These are phyloP conservation scores for Pseudofabraea citricarpa DNA, from an alignment of 2,329 filamentous ascomycete species.

Conservation along the genomic window DNA sequence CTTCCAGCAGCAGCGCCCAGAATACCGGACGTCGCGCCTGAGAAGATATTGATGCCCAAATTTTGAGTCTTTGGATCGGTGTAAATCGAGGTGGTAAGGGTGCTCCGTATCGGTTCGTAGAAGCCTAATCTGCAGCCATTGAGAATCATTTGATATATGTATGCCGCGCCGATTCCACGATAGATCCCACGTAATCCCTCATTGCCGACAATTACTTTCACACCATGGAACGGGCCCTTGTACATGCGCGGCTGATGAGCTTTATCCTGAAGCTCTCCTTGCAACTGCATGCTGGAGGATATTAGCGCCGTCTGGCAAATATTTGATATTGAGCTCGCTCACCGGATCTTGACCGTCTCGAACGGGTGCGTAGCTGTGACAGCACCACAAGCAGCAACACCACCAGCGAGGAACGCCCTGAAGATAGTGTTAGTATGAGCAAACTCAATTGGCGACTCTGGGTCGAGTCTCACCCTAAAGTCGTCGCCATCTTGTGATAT, in stretches of 20 bases:
- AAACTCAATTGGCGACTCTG: neutral
- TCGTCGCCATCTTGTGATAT: slow-evolving; percentile 49
- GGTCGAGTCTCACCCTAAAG: slow-evolving; percentile 35
- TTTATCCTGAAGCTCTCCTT: slow-evolving; percentile 89
- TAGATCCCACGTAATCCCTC: slow-evolving; percentile 84
- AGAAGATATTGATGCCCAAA: slow-evolving; percentile 87
- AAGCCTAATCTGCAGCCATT: slow-evolving; percentile 96
- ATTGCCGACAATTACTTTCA: slow-evolving; percentile 83
- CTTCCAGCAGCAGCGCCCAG: slow-evolving; percentile 90
- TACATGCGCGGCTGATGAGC: slow-evolving; percentile 83
- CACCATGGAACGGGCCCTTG: slow-evolving; percentile 84
- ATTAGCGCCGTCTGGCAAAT: too few relatives aligned
- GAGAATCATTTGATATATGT: slow-evolving; percentile 92
- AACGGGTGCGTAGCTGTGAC: slow-evolving; percentile 97
- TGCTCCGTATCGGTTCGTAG: slow-evolving; percentile 87
- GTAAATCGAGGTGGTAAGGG: slow-evolving; percentile 65
- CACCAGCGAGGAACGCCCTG: slow-evolving; percentile 87
- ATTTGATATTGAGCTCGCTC: slow-evolving; percentile 33
- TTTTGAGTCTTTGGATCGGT: slow-evolving; percentile 72
- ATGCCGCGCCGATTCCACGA: slow-evolving; percentile 85
- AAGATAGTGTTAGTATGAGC: slow-evolving; percentile 14
- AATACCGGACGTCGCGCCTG: slow-evolving; percentile 82
- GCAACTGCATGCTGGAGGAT: slow-evolving; percentile 83
- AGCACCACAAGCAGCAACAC: slow-evolving; percentile 93
- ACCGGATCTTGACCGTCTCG: slow-evolving; percentile 98